Evolutionary conservation across 2,329 filamentous ascomycete genomes (phyloP), one percentile per base, ranked within the genome.

Genomic region (Pseudopyricularia cyperi): DNA sequence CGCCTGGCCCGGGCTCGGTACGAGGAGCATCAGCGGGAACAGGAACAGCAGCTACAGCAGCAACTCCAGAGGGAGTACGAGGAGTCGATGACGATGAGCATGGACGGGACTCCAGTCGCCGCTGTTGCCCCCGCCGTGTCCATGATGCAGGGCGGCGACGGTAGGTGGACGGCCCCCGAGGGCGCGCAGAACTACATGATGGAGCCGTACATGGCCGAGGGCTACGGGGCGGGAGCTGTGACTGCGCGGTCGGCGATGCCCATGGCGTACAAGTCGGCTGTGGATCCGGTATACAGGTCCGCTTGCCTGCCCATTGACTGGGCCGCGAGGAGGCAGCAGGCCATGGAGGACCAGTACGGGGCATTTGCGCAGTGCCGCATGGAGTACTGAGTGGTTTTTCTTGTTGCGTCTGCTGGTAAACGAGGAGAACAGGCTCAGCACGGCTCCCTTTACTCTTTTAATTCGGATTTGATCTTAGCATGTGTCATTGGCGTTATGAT

Each of bases 191-290:
- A 65, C 46, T 73, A 78, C 55, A 80, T 78, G 37, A 80, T 78
- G 37, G 88, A 94, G 66, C 89, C 89, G 0, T 95, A 95, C 66
- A 94, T 95, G 78, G 66, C 79, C 48, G 83, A 80, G 7, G 89
- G 89, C 14, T 95, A 95, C 63, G 85, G 88, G 60, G 73, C 79
- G n/a, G n/a, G n/a, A n/a, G n/a, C n/a, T n/a, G n/a, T n/a, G 61
- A 68, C 86, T 53, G 80, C 83, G 54, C 72, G 74, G 53, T 44
- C 51, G n/a, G 6, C 30, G 12, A 67, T 65, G 48, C 63, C 61
- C 5, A 62, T 60, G 22, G 58, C 58, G 19, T 83, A 83, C 66
- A 74, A 68, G 15, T 71, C 71, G 11, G 74, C 82, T 0, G 81
- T 76, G 2, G 85, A 89, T 56, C 85, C 85, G 0, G 83, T 83